Conservation (phyloP, 257 asterid genomes). For the Voacanga thouarsii region DNA sequence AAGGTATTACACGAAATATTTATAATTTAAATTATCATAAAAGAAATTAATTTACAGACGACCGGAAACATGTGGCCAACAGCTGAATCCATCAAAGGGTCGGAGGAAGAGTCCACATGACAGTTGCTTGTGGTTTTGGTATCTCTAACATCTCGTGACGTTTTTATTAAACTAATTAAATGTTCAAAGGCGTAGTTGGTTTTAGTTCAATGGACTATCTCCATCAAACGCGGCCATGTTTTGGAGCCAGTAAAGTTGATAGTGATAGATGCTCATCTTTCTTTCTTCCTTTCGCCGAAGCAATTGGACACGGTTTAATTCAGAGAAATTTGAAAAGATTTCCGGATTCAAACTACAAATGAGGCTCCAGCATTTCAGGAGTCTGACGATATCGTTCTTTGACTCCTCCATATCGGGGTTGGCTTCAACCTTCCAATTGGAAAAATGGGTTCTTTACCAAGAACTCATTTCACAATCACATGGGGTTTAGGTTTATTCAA, state of each 20-base stretch:
- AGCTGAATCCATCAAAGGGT: background rate
- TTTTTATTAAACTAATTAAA: conserved; percentile 21
- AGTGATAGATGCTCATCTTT: conserved; percentile 21
- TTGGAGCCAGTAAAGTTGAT: conserved; percentile 24
- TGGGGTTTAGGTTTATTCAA: conserved; percentile 3
- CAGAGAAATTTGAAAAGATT: background rate
- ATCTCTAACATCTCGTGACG: conserved; percentile 54
- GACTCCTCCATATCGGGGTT: background rate
- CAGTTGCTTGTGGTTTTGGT: conserved; percentile 65
- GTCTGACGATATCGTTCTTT: background rate
- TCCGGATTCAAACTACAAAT: background rate
- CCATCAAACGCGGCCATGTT: conserved; percentile 27
- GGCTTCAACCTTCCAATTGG: background rate
- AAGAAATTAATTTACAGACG: too few species aligned
- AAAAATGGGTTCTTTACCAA: background rate
- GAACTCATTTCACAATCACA: background rate
- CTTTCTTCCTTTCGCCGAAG: conserved; percentile 18
- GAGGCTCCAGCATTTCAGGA: background rate
- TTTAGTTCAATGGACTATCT: conserved; percentile 34
- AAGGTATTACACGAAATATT: too few species aligned
- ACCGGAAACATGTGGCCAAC: too few species aligned
- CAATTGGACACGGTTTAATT: background rate
- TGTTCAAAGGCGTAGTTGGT: conserved; percentile 29
- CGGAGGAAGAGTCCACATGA: conserved; percentile 10
- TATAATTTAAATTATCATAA: too few species aligned